Percentiles rank a stretch among this genome's conserved stretches.
Conservation (phyloP, 116 monocot genomes). For the Phalaenopsis hybrid region DNA sequence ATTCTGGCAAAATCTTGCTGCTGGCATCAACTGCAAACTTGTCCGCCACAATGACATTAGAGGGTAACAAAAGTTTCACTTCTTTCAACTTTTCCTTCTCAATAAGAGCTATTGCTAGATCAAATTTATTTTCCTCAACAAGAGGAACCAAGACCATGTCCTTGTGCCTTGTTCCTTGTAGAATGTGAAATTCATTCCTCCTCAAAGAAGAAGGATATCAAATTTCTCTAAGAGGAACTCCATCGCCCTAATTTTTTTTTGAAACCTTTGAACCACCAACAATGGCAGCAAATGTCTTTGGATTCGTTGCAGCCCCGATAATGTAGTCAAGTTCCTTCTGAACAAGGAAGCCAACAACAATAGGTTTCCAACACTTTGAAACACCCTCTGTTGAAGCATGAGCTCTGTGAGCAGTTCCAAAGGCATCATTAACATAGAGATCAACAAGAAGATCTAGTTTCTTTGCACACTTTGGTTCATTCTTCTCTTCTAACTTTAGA, state of each 20-base stretch:
- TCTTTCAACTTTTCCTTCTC: too few relatives aligned
- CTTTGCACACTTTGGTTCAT: too few relatives aligned
- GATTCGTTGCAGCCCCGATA: conserved; percentile 79
- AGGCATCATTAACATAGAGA: conserved; percentile 34
- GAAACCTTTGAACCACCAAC: conserved; percentile 98
- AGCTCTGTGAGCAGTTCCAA: conserved; percentile 88
- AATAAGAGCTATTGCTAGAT: conserved; percentile 37
- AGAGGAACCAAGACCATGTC: conserved; percentile 69
- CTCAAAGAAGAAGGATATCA: conserved; percentile 84
- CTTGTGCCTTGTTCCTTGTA: conserved; percentile 66
- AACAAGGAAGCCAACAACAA: conserved; percentile 59
- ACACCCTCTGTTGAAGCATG: conserved; percentile 97
- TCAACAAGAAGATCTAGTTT: conserved; percentile 32
- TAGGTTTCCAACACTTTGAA: conserved; percentile 75
- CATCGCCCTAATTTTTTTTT: conserved; percentile 85
- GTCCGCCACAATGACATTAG: too few relatives aligned
- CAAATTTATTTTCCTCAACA: conserved; percentile 92
- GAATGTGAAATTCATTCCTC: conserved; percentile 97
- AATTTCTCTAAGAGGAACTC: conserved; percentile 82
- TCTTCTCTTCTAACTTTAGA: too few relatives aligned
- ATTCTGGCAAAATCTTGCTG: too few relatives aligned
- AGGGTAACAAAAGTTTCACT: too few relatives aligned
- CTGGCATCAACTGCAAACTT: too few relatives aligned
- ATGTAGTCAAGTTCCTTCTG: conserved; percentile 88
- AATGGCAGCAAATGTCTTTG: conserved; percentile 98